Evolutionary conservation across 306 rosid genomes (phyloP), one percentile per base, ranked within the genome.

Genomic region (Prinsepia uniflora): DNA sequence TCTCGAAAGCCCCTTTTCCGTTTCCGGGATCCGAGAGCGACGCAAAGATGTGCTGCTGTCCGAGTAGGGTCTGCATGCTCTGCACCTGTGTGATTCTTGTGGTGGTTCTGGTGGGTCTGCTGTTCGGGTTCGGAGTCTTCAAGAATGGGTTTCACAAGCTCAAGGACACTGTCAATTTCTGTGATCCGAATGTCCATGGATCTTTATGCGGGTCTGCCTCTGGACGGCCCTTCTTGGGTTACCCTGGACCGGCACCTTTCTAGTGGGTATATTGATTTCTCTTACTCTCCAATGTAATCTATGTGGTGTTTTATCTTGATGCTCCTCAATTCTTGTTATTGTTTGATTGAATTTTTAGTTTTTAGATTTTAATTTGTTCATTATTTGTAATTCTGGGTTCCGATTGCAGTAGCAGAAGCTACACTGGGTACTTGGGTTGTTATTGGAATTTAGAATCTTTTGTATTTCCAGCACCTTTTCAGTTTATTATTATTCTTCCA

Each of bases 101-200:
- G 65, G 89, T 77, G 50, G 72, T 91, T 13, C 11, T 65, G 3
- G 76, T 91, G 58, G 92, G 96, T 3, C 6, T 87, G n/a, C 6
- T 91, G 3, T 89, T 89, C 42, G 96, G 96, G 2, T 91, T 85
- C 66, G 96, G 96, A 46, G 93, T 91, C 11, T 91, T 89, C 96
- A 85, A 87, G 65, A 70, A 87, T 59, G 96, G 96, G 1, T 89
- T 89, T 49, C 92, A 89, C 74, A 91, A 89, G 77, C 8, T 89
- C 8, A 87, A 89, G 61, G 82, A 82, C 20, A 76, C 89, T 8
- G 79, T 85, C 34, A 30, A 50, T 74, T 48, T 57, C 74, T 85
- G 91, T 52, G 89, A 85, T 20, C 83, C 83, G 1, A 56, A 40
- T 61, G 72, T 71, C 65, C 10, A 48, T n/a, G 76, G 79, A 2